Conservation (phyloP, 495 filamentous ascomycete species). For the Penicillium macrosclerotiorum region DNA sequence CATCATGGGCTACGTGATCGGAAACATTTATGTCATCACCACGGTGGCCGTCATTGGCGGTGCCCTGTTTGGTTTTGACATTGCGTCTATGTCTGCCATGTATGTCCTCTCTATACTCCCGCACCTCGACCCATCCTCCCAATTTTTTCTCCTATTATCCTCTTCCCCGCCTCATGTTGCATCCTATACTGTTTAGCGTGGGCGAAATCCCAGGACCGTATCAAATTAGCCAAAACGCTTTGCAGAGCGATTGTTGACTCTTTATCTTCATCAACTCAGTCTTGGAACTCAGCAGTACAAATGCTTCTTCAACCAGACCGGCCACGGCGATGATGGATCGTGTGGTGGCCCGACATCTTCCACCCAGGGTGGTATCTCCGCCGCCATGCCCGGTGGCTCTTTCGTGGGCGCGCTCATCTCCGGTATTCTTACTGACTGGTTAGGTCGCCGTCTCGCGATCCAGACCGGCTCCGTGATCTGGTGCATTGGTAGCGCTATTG, state of each 20-base stretch:
- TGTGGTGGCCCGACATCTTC: constrained; percentile 50
- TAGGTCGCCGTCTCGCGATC: constrained; percentile 65
- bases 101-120: constrained; percentile 28
- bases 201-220: too few species aligned
- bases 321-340: constrained; percentile 21
- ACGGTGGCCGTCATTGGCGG: constrained; percentile 48
- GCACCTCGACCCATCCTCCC: neutral
- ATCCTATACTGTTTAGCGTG: too few species aligned
- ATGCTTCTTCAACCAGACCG: constrained; percentile 58
- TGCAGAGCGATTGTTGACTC: neutral
- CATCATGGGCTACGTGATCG: constrained; percentile 26
- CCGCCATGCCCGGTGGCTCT: constrained; percentile 71
- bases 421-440: constrained; percentile 60
- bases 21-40: constrained; percentile 31
- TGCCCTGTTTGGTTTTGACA: constrained; percentile 72
- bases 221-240: too few species aligned
- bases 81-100: constrained; percentile 68
- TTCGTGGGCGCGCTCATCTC: constrained; percentile 65
- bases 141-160: neutral
- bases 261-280: constrained; percentile 12
- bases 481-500: constrained; percentile 65
- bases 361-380: constrained; percentile 58
- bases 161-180: neutral
- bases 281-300: constrained; percentile 51
- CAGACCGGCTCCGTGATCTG: constrained; percentile 60